Base-by-base conservation (phyloP, 805 yeast genomes). In the Starmerella sirachaensis region DNA sequence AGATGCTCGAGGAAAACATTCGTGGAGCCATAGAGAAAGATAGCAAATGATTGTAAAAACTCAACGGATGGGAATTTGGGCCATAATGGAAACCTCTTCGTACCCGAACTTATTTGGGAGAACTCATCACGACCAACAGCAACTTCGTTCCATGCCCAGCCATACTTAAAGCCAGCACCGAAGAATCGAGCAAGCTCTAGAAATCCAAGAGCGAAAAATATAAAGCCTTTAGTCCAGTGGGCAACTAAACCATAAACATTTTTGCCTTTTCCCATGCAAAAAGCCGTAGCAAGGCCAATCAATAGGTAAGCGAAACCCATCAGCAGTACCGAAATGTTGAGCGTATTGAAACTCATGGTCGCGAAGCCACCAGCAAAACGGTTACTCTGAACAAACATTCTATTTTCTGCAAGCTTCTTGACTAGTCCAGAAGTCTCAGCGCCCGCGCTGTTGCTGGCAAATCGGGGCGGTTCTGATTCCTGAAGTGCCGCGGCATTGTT, bases 141-240 rank as follows among this genome's bases (percentile, higher is more conserved):
- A n/a, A 43, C 38, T 17, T 36, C 37, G 43, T 91, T 91, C 98
- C 98, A 88, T 4, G 93, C 86, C 78, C 93, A 78, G 16, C 97
- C 97, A 41, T 68, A 63, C 39, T 69, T 65, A 25, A 69, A 56
- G 51, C 78, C 82, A 11, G 77, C 81, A 4, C 97, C 98, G 51
- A 84, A 74, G 58, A 81, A 85, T 50, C 97, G 73, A 1, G 85
- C 80, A 28, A 91, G 65, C 12, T 93, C 70, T 5, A 85, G 55
- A 6, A 86, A 42, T 17, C 98, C 98, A 29, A 80, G 62, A 5
- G 66, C 46, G 41, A 84, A 67, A 55, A 88, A 88, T 2, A 88
- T 88, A 19, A 88, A 91, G 43, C 98, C 98, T 59, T 88, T 88
- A 57, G 91, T 88, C 69, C 84, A 82, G 60, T 88, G 98, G 1